Base-by-base conservation (phyloP, 108 stramenopile species). In the Skeletonema tropicum region DNA sequence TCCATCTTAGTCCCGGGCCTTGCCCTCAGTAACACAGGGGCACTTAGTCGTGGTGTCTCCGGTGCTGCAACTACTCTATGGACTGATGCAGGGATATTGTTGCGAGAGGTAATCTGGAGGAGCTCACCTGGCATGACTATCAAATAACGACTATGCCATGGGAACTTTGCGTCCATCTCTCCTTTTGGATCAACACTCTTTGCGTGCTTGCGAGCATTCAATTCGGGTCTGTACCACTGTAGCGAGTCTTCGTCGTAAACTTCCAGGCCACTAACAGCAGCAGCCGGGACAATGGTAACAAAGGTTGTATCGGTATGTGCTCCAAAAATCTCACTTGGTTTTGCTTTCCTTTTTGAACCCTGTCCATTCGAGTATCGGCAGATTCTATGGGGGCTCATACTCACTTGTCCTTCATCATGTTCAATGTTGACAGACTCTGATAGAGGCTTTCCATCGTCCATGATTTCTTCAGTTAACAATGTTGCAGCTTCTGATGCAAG, bases 161-260 rank as follows among this genome's bases (percentile, higher is more conserved):
- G 91, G 25, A 89, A 73, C 45, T 68, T 31, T 32, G 66, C 59
- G 12, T 81, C 71, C 57, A 78, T 82, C 12, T 78, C 60, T 11
- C 62, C 73, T 31, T n/a, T 42, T 11, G 69, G 73, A 3, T 80
- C 72, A 29, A 71, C 39, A 15, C 68, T 76, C 59, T 74, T 79
- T 30, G 77, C 68, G 36, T 77, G 69, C 38, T 60, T 62, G 5
- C 88, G 85, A 42, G 93, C 90, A 23, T 68, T 67, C 9, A 90
- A 77, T 64, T 95, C 94, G 2, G 94, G 91, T 48, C 94, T 89
- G 64, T 90, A 90, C 94, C 94, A 95, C 49, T 86, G 62, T 48
- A 84, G 82, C 14, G 83, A 79, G 39, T 83, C 94, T 66, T 92
- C 91, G 66, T 95, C 90, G 65, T 79, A 92, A 12, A 94, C 90